phyloP scores from a whole-genome alignment of 176 grass and related monocot genomes.

The Raddia distichophylla region DNA sequence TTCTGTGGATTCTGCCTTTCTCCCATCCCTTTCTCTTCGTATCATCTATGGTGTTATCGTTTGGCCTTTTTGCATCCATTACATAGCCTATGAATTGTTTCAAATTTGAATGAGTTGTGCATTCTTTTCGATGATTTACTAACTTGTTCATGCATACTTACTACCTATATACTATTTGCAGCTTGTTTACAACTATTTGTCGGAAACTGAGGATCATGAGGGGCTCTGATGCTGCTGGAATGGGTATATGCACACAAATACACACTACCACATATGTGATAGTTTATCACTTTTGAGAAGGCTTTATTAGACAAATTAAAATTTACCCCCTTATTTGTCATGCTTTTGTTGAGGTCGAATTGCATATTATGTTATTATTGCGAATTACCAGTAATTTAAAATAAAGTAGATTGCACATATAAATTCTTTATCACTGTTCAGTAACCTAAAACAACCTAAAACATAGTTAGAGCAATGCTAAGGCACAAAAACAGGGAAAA shows the following conservation, averaged over 20 bases:
- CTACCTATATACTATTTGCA: slow-evolving; percentile 26
- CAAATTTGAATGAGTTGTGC: slow-evolving; percentile 5
- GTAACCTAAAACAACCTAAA: slow-evolving; percentile 5
- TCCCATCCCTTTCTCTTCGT: neutral
- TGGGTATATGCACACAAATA: slow-evolving; percentile 46
- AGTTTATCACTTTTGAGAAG: neutral
- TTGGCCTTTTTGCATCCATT: neutral
- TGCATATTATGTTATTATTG: slow-evolving; percentile 1
- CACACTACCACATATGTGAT: neutral
- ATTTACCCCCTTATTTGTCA: neutral
- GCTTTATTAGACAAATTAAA: neutral
- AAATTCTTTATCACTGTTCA: neutral
- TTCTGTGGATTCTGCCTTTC: neutral
- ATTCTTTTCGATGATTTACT: neutral
- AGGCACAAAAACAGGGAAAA: neutral
- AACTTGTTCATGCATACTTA: slow-evolving; percentile 18
- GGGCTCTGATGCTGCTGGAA: slow-evolving; percentile 76
- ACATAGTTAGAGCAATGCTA: neutral
- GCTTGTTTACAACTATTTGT: slow-evolving; percentile 66
- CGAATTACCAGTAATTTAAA: neutral
- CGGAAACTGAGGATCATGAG: slow-evolving; percentile 75
- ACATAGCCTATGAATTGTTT: neutral
- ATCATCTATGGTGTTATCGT: neutral
- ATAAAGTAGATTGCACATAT: neutral
- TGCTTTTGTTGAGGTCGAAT: slow-evolving; percentile 14